Base-by-base conservation (phyloP, 768 basidiomycete species). In the Kwoniella pini region DNA sequence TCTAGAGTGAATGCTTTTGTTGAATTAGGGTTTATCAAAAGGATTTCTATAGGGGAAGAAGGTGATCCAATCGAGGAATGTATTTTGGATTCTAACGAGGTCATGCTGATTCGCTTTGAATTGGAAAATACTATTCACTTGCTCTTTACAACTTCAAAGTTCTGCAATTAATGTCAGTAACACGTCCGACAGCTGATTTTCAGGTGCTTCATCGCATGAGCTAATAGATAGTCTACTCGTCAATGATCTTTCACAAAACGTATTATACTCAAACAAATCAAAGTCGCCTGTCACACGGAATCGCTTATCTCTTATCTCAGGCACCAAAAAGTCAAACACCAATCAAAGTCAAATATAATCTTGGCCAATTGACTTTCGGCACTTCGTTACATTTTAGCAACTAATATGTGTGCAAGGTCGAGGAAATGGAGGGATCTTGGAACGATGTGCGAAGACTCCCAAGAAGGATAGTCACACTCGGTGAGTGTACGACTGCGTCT, bases 21-120 rank as follows among this genome's bases (percentile, higher is more conserved):
- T 13, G 46, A 51, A 33, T 65, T 65, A 9, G 64, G 64, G 42
- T 65, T 65, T 48, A 65, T 65, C 24, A 57, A 44, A 1, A 62
- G 55, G n/a, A 65, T 45, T 48, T 49, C 31, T 22, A 58, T 54
- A 28, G 64, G 43, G 10, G 57, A 33, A 9, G 26, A 42, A 19
- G 30, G 19, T 27, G 45, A 39, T 15, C 64, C 59, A 3, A 59
- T 15, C 13, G 54, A 42, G 15, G 46, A 40, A 38, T 61, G 59
- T 0, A 65, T 65, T 30, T 61, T 57, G 57, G 40, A 38, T 58
- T 27, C 39, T 21, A 38, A 30, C 3, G 17, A 45, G 19, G 28
- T 53, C 19, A 15, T 39, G 30, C 9, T 53, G 19, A n/a, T n/a
- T n/a, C n/a, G n/a, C n/a, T n/a, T n/a, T n/a, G n/a, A n/a, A n/a